Conservation (phyloP, 164 flowering plant genomes). For the Tetrastigma voinierianum region DNA sequence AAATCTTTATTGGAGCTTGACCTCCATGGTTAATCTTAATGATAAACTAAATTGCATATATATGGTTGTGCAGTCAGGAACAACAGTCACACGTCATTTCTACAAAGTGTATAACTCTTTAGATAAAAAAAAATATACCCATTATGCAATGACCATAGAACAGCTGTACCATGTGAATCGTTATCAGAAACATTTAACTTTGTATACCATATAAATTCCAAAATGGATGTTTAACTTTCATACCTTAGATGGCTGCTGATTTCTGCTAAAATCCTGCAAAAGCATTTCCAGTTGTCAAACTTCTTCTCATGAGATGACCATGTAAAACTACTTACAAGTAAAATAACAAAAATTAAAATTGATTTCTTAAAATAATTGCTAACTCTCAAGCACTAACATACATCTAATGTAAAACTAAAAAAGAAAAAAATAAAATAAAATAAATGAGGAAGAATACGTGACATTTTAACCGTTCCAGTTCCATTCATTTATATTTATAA, state of each 20-base stretch:
- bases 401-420: neutral
- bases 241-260: slow-evolving; percentile 47
- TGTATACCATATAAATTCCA: neutral
- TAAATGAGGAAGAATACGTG: neutral
- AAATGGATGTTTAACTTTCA: neutral
- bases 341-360: neutral
- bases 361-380: neutral
- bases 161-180: neutral
- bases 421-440: neutral
- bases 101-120: neutral
- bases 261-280: slow-evolving; percentile 37
- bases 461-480: no score
- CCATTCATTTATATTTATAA: no score
- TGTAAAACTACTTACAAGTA: no score
- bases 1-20: no score
- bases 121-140: neutral
- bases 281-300: slow-evolving; percentile 11
- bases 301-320: neutral
- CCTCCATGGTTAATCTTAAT: no score
- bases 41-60: no score
- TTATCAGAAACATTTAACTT: neutral
- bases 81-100: neutral
- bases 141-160: neutral
- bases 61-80: neutral
- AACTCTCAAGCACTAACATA: no score